Conservation (phyloP, 352 stramenopile genomes). For the Phytophthora aleatoria region DNA sequence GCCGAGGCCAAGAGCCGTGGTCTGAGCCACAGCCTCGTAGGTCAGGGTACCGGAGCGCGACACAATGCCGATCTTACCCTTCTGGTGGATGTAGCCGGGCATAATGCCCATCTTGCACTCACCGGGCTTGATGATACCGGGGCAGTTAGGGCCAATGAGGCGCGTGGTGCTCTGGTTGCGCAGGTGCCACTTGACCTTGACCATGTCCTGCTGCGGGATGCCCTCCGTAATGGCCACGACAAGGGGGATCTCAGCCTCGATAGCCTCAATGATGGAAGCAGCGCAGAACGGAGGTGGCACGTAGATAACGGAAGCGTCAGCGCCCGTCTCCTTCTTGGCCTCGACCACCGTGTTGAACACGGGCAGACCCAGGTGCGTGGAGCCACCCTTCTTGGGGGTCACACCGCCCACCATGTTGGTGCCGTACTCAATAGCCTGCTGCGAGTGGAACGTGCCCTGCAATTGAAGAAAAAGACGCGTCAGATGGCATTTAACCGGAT, state of each 20-base stretch:
- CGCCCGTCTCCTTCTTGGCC: constrained; percentile 85
- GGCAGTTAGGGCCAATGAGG: constrained; percentile 99
- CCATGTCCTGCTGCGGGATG: constrained; percentile 99
- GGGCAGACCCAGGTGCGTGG: constrained; percentile 97
- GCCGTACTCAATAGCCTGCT: constrained; percentile 99
- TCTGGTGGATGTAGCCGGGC: constrained; percentile 99
- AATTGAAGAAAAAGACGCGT: constrained; percentile 12
- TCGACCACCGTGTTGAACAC: constrained; percentile 98
- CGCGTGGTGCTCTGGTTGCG: constrained; percentile 93
- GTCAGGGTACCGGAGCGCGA: constrained; percentile 98
- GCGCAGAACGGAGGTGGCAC: constrained; percentile 98
- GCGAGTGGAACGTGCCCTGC: constrained; percentile 98
- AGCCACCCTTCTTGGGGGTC: constrained; percentile 98
- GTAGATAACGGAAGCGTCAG: constrained; percentile 99
- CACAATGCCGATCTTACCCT: constrained; percentile 99
- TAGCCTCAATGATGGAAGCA: constrained; percentile 98
- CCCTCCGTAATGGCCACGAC: constrained; percentile 99
- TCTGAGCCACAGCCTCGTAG: constrained; percentile 99
- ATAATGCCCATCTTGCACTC: constrained; percentile 99
- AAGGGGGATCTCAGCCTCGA: constrained; percentile 96
- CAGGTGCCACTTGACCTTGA: constrained; percentile 97
- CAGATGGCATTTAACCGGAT: constrained; percentile 10
- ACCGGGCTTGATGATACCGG: constrained; percentile 99
- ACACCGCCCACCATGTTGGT: constrained; percentile 99
- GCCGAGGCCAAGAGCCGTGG: constrained; percentile 95